Conservation (phyloP, 352 stramenopile species). For the Phytopythium vexans region DNA sequence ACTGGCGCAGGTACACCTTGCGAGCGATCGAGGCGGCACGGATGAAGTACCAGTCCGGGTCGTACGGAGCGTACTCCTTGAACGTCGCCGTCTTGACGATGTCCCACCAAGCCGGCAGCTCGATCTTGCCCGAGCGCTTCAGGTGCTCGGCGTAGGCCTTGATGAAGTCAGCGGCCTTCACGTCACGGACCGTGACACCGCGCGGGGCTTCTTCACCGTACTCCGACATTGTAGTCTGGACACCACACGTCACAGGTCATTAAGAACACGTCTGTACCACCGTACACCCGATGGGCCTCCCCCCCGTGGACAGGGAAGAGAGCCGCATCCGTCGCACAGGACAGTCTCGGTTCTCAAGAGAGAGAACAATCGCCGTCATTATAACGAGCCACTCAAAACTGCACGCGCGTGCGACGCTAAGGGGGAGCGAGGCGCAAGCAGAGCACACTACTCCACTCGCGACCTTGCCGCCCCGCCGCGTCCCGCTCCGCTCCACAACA, state of each 20-base stretch:
- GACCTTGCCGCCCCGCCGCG: conserved; percentile 1
- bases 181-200: conserved; percentile 97
- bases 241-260: conserved; percentile 29
- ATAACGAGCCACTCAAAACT: conserved; percentile 30
- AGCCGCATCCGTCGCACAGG: conserved; percentile 62
- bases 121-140: conserved; percentile 99
- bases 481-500: background rate
- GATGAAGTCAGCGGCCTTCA: conserved; percentile 97
- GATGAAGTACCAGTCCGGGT: conserved; percentile 99
- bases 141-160: conserved; percentile 98
- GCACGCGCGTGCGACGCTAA: conserved; percentile 8
- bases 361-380: conserved; percentile 71
- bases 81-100: conserved; percentile 98
- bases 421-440: background rate
- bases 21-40: conserved; percentile 96
- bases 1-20: conserved; percentile 98
- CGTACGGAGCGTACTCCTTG: conserved; percentile 97
- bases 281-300: conserved; percentile 45
- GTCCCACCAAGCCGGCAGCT: conserved; percentile 97
- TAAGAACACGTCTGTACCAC: conserved; percentile 93
- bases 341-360: conserved; percentile 88
- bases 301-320: background rate
- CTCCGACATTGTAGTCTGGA: conserved; percentile 83
- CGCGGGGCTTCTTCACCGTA: conserved; percentile 62
- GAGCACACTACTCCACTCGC: background rate